Conservation (phyloP, 2,329 filamentous ascomycete species). For the Albifimbria verrucaria region DNA sequence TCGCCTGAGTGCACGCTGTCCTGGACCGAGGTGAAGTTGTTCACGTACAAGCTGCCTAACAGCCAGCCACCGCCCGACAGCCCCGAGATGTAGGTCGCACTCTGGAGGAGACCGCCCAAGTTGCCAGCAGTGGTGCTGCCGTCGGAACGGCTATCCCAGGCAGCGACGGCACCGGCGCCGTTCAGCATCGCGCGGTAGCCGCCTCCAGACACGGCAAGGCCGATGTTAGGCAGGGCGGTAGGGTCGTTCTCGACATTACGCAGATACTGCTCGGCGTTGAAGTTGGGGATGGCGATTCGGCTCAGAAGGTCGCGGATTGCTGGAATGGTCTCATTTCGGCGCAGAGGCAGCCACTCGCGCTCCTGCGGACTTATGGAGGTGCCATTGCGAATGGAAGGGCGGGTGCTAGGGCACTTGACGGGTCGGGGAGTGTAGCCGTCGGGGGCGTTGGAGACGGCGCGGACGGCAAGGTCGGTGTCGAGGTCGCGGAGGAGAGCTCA, state of each 20-base stretch:
- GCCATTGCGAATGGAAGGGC: slow-evolving; percentile 67
- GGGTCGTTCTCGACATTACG: slow-evolving; percentile 23
- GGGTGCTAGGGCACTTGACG: slow-evolving; percentile 66
- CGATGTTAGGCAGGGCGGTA: slow-evolving; percentile 54
- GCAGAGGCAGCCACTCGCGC: slow-evolving; percentile 66
- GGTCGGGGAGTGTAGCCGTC: slow-evolving; percentile 65
- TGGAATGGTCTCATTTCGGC: slow-evolving; percentile 69
- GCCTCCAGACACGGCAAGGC: slow-evolving; percentile 75
- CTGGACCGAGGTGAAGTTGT: slow-evolving; percentile 72
- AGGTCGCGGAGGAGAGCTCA: slow-evolving; percentile 9
- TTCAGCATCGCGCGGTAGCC: slow-evolving; percentile 86
- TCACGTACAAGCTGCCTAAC: slow-evolving; percentile 75
- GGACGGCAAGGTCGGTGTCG: slow-evolving; percentile 12
- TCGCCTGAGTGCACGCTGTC: slow-evolving; percentile 29
- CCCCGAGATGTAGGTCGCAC: slow-evolving; percentile 75
- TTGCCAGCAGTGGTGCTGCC: slow-evolving; percentile 51
- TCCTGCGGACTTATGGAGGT: slow-evolving; percentile 63
- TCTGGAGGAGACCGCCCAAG: slow-evolving; percentile 77
- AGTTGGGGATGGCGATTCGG: slow-evolving; percentile 70
- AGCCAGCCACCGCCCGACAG: slow-evolving; percentile 84
- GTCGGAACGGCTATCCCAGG: slow-evolving; percentile 71
- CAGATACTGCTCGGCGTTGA: slow-evolving; percentile 75
- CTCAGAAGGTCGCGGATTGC: slow-evolving; percentile 73
- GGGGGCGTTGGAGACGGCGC: slow-evolving; percentile 30
- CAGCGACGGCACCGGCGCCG: slow-evolving; percentile 74